These are phyloP conservation scores for Ilyonectria robusta DNA, from an alignment of 2,329 filamentous ascomycete genomes.

Conservation along the genomic window DNA sequence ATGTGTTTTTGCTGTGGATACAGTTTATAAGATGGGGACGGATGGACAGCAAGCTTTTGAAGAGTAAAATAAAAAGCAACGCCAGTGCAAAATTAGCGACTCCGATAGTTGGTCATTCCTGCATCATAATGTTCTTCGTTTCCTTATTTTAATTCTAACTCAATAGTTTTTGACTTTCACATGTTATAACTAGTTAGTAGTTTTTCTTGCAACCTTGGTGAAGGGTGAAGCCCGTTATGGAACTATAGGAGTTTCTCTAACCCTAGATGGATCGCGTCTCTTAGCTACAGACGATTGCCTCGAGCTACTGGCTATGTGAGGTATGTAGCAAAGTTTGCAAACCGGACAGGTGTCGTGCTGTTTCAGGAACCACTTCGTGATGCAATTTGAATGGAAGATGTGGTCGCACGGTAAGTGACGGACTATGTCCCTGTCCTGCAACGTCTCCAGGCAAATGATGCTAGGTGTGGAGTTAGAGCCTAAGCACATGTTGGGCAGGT, in stretches of 20 bases:
- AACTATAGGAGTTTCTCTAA: not conserved
- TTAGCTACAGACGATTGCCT: not conserved
- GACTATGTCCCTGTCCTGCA: slow-evolving; percentile 1
- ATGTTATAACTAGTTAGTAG: too few species aligned
- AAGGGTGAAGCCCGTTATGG: slow-evolving; percentile 1
- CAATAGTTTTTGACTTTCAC: too few species aligned
- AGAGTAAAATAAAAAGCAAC: too few species aligned
- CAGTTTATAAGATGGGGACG: too few species aligned
- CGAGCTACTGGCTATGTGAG: not conserved
- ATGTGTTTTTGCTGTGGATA: too few species aligned
- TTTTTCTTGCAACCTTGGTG: not conserved
- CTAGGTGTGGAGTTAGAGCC: slow-evolving; percentile 4
- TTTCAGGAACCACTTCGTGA: slow-evolving; percentile 7
- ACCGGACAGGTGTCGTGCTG: slow-evolving; percentile 2
- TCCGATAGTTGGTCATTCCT: too few species aligned
- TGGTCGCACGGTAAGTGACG: slow-evolving; percentile 5
- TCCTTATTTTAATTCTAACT: too few species aligned
- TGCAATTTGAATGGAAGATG: slow-evolving; percentile 4
- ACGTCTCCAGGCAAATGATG: slow-evolving; percentile 1
- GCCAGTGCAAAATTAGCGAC: too few species aligned
- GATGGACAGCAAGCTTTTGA: too few species aligned
- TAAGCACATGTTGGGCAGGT: not conserved
- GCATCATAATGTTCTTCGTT: too few species aligned
- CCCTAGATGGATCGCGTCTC: slow-evolving; percentile 2
- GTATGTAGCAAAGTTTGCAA: slow-evolving; percentile 7